phyloP scores from a whole-genome alignment of 345 rosid species.

The Sisymbrium altissimum region DNA sequence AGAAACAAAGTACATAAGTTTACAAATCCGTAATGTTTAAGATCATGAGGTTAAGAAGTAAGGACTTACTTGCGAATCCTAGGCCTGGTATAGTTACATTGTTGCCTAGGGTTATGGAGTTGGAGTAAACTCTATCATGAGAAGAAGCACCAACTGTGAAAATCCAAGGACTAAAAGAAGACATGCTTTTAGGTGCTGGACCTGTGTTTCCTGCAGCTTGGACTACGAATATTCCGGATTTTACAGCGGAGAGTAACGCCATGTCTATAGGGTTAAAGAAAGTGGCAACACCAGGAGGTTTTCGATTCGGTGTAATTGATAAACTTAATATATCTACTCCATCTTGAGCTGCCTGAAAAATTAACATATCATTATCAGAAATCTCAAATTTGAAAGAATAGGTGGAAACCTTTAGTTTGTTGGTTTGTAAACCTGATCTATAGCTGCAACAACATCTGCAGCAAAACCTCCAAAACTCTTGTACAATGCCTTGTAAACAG shows the following conservation, averaged over 20 bases:
- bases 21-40: not conserved
- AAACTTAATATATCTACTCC: conserved; percentile 88
- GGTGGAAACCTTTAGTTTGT: not conserved
- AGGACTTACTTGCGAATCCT: conserved; percentile 78
- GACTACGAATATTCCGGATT: conserved; percentile 82
- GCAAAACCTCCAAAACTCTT: conserved; percentile 97
- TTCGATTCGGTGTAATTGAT: conserved; percentile 88
- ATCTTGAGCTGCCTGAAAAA: conserved; percentile 93
- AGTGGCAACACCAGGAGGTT: conserved; percentile 89
- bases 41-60: not conserved
- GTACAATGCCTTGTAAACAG: conserved; percentile 93
- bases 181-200: conserved; percentile 88
- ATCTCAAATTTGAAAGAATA: not conserved
- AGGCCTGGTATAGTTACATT: conserved; percentile 69
- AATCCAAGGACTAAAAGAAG: conserved; percentile 99
- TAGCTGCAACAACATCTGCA: conserved; percentile 97
- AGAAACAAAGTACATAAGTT: not conserved
- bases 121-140: conserved; percentile 77
- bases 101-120: conserved; percentile 76
- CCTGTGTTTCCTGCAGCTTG: conserved; percentile 99
- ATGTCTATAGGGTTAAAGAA: conserved; percentile 95
- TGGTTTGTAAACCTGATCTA: conserved; percentile 72
- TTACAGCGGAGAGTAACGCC: conserved; percentile 87
- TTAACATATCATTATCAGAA: not conserved
- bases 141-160: conserved; percentile 93